Evolutionary conservation across 1,284 basidiomycete genomes (phyloP).

Genomic region (Boletellus dicymbophilus): DNA sequence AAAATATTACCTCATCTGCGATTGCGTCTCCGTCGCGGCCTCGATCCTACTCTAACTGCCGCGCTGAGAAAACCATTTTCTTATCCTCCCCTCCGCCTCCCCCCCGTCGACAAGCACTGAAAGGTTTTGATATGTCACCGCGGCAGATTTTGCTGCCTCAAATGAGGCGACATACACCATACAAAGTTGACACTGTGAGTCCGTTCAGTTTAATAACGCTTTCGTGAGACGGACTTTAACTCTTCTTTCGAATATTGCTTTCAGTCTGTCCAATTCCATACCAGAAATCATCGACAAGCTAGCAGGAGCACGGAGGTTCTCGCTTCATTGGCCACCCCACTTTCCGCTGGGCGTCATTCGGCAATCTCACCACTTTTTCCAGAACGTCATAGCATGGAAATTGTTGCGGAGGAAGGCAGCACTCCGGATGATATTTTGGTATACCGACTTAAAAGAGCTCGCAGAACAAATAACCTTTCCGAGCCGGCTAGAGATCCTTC

Average conservation of each 20-base stretch:
- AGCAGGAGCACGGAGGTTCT: conserved; percentile 26
- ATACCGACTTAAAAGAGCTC: conserved; percentile 44
- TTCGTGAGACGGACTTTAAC: conserved; percentile 22
- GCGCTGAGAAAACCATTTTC: not conserved
- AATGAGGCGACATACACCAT: conserved; percentile 27
- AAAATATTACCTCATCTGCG: not conserved
- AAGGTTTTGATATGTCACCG: not conserved
- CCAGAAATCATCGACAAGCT: conserved; percentile 7
- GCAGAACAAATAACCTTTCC: conserved; percentile 17
- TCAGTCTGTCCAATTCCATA: not conserved
- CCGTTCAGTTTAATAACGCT: conserved; percentile 12
- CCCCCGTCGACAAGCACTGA: conserved; percentile 2
- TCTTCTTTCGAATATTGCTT: not conserved
- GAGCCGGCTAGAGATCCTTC: not conserved
- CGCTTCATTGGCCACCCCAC: conserved; percentile 27
- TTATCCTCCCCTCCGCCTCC: conserved; percentile 2
- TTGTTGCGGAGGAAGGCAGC: conserved; percentile 49
- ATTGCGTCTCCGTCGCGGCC: not conserved
- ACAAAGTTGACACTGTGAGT: conserved; percentile 29
- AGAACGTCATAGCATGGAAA: conserved; percentile 28
- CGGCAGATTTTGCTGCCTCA: conserved; percentile 20
- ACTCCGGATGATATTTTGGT: conserved; percentile 50
- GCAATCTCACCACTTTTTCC: conserved; percentile 1
- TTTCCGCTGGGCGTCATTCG: not conserved
- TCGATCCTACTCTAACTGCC: conserved; percentile 4